These are phyloP conservation scores for Cercospora zeina DNA, from an alignment of 2,329 filamentous ascomycete genomes.

Conservation along the genomic window DNA sequence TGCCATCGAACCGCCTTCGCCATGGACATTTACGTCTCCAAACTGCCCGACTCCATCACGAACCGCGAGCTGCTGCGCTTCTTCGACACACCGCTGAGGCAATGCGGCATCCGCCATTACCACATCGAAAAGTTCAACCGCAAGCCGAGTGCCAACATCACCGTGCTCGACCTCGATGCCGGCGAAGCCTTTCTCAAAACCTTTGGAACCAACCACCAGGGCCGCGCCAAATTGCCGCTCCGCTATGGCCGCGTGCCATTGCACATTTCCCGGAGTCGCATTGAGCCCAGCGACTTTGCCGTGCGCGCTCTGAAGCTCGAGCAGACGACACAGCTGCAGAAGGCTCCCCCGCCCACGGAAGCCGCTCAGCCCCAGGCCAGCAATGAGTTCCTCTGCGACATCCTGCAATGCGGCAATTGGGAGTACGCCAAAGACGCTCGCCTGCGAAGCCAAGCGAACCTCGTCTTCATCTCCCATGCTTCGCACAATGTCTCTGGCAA, in stretches of 20 bases:
- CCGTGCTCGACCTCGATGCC: conserved; percentile 46
- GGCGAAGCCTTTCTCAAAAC: conserved; percentile 48
- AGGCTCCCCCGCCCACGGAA: background rate
- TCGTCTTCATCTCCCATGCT: conserved; percentile 48
- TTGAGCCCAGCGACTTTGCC: conserved; percentile 29
- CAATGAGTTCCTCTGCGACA: conserved; percentile 40
- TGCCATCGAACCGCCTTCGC: background rate
- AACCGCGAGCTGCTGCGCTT: conserved; percentile 46
- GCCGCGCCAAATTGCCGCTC: conserved; percentile 22
- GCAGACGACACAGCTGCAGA: conserved; percentile 21
- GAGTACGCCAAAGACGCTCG: conserved; percentile 40
- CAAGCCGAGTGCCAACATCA: conserved; percentile 49
- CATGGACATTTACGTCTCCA: conserved; percentile 53
- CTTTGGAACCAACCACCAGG: conserved; percentile 35
- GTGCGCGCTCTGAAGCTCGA: conserved; percentile 33
- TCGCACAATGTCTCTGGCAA: conserved; percentile 46
- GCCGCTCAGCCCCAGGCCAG: conserved; percentile 12
- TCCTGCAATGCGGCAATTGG: conserved; percentile 49
- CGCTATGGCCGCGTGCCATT: conserved; percentile 20
- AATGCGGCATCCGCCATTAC: conserved; percentile 46
- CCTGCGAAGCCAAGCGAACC: conserved; percentile 20
- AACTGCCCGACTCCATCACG: conserved; percentile 47
- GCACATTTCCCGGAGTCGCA: conserved; percentile 6
- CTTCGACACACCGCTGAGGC: conserved; percentile 43
- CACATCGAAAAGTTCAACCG: conserved; percentile 48